These are phyloP conservation scores for Cordyceps militaris DNA, from an alignment of 2,329 filamentous ascomycete genomes.

Conservation along the genomic window DNA sequence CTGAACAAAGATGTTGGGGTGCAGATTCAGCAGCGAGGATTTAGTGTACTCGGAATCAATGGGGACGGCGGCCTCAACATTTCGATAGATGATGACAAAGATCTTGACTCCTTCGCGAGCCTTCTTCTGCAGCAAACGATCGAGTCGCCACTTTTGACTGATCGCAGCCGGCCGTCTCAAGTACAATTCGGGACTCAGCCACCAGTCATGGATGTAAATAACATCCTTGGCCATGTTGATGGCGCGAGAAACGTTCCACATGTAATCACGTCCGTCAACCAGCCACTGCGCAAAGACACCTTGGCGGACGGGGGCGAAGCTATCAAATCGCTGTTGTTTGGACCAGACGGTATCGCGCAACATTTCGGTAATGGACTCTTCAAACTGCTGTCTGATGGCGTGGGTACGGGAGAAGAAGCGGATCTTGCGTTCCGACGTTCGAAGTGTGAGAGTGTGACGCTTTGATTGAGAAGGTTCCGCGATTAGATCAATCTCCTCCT, in stretches of 20 bases:
- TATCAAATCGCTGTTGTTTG: conserved; percentile 77
- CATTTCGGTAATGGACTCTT: conserved; percentile 88
- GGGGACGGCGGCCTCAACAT: conserved; percentile 92
- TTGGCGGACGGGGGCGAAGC: conserved; percentile 83
- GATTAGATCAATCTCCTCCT: conserved; percentile 41
- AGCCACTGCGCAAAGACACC: conserved; percentile 93
- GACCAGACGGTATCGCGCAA: conserved; percentile 75
- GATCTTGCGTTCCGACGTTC: conserved; percentile 86
- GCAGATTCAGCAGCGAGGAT: conserved; percentile 87
- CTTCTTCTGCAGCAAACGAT: conserved; percentile 87
- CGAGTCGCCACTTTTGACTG: conserved; percentile 95
- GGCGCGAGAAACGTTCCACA: conserved; percentile 97
- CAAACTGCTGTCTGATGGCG: conserved; percentile 81
- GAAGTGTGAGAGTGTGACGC: conserved; percentile 81
- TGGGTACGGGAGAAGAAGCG: conserved; percentile 89
- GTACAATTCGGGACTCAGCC: conserved; percentile 93
- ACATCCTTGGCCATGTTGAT: conserved; percentile 97
- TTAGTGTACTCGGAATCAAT: conserved; percentile 99
- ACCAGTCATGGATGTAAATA: conserved; percentile 99
- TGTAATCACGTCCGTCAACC: conserved; percentile 93
- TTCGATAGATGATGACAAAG: conserved; percentile 95
- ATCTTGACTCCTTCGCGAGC: conserved; percentile 93
- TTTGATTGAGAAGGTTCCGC: conserved; percentile 37
- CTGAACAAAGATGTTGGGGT: conserved; percentile 94
- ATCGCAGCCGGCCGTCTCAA: conserved; percentile 89